These are phyloP conservation scores for Torulaspora maleeae DNA, from an alignment of 805 yeast genomes.

Conservation along the genomic window DNA sequence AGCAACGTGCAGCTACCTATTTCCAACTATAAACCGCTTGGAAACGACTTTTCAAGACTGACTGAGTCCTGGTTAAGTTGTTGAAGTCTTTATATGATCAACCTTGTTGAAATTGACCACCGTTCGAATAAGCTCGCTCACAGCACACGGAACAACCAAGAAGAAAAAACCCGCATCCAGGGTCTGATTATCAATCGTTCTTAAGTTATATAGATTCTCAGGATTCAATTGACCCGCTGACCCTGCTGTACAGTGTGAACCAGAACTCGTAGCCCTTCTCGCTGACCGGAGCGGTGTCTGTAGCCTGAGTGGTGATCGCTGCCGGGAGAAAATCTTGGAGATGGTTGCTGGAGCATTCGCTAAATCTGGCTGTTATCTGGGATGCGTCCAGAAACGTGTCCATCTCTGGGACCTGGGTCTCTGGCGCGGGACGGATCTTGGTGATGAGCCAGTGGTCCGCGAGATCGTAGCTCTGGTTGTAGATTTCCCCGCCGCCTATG, in stretches of 20 bases:
- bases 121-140: background rate
- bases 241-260: slow-evolving; percentile 55
- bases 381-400: slow-evolving; percentile 62
- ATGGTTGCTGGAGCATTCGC: slow-evolving; percentile 25
- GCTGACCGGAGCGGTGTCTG: background rate
- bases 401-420: slow-evolving; percentile 42
- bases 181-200: background rate
- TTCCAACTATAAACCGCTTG: background rate
- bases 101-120: slow-evolving; percentile 3
- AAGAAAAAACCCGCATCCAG: background rate
- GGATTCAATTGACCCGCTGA: background rate
- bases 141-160: background rate
- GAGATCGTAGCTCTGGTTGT: slow-evolving; percentile 47
- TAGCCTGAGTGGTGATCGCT: background rate
- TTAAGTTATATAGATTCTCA: background rate
- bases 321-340: slow-evolving; percentile 39
- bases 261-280: slow-evolving; percentile 51
- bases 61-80: background rate
- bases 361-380: slow-evolving; percentile 11
- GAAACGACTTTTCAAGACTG: background rate
- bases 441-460: slow-evolving; percentile 64
- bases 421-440: slow-evolving; percentile 44
- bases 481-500: slow-evolving; percentile 91
- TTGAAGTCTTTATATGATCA: background rate
- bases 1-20: background rate